These are phyloP conservation scores for Xylaria acuta DNA, from an alignment of 495 filamentous ascomycete species.

Conservation along the genomic window DNA sequence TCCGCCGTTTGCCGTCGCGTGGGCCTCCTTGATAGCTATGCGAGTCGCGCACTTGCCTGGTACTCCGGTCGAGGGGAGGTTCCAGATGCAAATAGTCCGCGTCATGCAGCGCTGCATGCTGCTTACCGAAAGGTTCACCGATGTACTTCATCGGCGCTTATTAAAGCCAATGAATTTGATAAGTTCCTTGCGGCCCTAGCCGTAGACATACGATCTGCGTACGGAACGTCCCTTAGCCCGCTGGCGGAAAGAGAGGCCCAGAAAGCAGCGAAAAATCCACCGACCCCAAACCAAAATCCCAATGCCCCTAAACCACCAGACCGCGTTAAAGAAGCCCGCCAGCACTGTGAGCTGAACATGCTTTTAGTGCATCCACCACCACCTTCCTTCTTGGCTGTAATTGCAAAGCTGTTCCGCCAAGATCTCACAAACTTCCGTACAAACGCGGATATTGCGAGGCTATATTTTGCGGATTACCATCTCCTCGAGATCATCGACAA, in stretches of 20 bases:
- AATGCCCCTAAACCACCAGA: conserved; percentile 34
- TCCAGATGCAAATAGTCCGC: conserved; percentile 31
- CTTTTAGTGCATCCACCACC: conserved; percentile 54
- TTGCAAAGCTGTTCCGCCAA: conserved; percentile 52
- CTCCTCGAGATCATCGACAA: conserved; percentile 57
- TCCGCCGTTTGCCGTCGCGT: conserved; percentile 71
- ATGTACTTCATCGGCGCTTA: conserved; percentile 46
- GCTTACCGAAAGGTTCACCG: conserved; percentile 58
- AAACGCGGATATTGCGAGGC: conserved; percentile 50
- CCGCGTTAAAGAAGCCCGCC: conserved; percentile 40
- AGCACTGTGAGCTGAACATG: conserved; percentile 58
- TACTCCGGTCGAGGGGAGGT: conserved; percentile 44
- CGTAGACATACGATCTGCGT: conserved; percentile 53
- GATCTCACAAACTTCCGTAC: conserved; percentile 49
- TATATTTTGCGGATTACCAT: conserved; percentile 58
- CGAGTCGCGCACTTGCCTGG: conserved; percentile 45
- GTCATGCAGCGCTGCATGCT: conserved; percentile 44
- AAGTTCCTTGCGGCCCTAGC: conserved; percentile 52
- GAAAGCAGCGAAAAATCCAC: conserved; percentile 34
- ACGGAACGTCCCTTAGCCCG: conserved; percentile 46
- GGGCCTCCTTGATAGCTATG: conserved; percentile 50
- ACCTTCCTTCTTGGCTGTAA: conserved; percentile 53
- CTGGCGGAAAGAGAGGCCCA: conserved; percentile 40
- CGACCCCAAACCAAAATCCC: conserved; percentile 30
- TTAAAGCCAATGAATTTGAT: conserved; percentile 57